These are phyloP conservation scores for Hypsizygus marmoreus DNA, from an alignment of 768 basidiomycete species.

Conservation along the genomic window DNA sequence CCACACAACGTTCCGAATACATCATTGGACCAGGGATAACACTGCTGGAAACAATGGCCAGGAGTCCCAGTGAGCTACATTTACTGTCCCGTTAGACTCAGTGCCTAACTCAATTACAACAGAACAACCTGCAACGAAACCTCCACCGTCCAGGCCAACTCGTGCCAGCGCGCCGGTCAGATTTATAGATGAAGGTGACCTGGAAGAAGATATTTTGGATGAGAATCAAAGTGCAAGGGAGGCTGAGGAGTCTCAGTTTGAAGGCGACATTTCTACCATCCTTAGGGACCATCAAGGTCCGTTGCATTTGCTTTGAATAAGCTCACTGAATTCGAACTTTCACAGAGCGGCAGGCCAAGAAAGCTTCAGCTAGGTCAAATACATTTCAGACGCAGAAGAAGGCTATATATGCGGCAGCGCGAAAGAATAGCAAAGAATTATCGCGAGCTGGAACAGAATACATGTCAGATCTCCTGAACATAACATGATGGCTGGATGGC, in stretches of 20 bases:
- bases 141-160: constrained; percentile 19
- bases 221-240: constrained; percentile 14
- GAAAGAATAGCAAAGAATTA: constrained; percentile 30
- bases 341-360: constrained; percentile 31
- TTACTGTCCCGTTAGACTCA: background rate
- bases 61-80: constrained; percentile 22
- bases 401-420: constrained; percentile 33
- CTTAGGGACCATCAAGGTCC: constrained; percentile 17
- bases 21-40: too few relatives aligned
- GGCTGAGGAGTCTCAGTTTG: background rate
- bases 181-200: constrained; percentile 7
- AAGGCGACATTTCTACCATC: constrained; percentile 10
- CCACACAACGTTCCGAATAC: too few relatives aligned
- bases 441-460: constrained; percentile 27
- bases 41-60: constrained; percentile 21
- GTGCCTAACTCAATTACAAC: background rate
- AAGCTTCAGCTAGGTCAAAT: constrained; percentile 21
- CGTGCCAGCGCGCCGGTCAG: constrained; percentile 20
- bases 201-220: constrained; percentile 20
- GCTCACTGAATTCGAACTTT: constrained; percentile 4
- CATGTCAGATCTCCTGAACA: constrained; percentile 24
- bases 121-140: constrained; percentile 1
- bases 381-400: constrained; percentile 34
- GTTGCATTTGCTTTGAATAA: constrained; percentile 10
- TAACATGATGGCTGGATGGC: background rate